Percentiles rank a stretch among this genome's conserved stretches.
phyloP scores from a whole-genome alignment of 1,284 basidiomycete species.

The Leccinum subspadiceum region DNA sequence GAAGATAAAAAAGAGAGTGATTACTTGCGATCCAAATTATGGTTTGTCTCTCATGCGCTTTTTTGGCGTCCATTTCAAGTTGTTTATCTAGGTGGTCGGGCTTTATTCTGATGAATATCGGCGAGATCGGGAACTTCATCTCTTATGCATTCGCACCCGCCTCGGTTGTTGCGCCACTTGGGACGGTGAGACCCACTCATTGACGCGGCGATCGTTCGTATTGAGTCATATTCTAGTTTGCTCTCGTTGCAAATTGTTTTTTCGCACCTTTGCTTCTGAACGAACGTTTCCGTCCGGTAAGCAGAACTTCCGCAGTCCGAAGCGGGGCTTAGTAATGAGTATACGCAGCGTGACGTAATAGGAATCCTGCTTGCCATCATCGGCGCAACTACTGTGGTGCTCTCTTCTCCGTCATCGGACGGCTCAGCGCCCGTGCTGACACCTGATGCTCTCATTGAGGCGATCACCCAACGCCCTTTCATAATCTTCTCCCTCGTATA shows the following conservation, averaged over 20 bases:
- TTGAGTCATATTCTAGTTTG: conserved; percentile 50
- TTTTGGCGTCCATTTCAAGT: neutral
- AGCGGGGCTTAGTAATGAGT: conserved; percentile 13
- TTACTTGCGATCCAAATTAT: conserved; percentile 83
- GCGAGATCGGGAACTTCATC: conserved; percentile 89
- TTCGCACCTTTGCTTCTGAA: conserved; percentile 89
- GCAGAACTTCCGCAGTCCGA: conserved; percentile 4
- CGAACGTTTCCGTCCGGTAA: conserved; percentile 72
- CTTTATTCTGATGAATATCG: conserved; percentile 85
- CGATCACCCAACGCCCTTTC: conserved; percentile 72
- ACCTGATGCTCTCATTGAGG: conserved; percentile 65
- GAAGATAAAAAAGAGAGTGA: conserved; percentile 49
- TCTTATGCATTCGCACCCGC: conserved; percentile 90
- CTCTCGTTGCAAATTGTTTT: conserved; percentile 91
- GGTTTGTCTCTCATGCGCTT: conserved; percentile 43
- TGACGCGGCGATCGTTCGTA: neutral
- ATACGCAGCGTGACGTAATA: conserved; percentile 70
- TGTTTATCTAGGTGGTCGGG: conserved; percentile 79
- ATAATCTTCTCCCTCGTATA: conserved; percentile 72
- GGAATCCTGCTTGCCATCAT: conserved; percentile 83
- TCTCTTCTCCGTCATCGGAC: conserved; percentile 72
- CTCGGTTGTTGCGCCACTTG: conserved; percentile 91
- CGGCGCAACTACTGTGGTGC: conserved; percentile 90
- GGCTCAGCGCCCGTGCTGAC: conserved; percentile 53
- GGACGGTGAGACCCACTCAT: conserved; percentile 62